These are phyloP conservation scores for Gyromitra esculenta DNA, from an alignment of 2,329 filamentous ascomycete species.

Conservation along the genomic window DNA sequence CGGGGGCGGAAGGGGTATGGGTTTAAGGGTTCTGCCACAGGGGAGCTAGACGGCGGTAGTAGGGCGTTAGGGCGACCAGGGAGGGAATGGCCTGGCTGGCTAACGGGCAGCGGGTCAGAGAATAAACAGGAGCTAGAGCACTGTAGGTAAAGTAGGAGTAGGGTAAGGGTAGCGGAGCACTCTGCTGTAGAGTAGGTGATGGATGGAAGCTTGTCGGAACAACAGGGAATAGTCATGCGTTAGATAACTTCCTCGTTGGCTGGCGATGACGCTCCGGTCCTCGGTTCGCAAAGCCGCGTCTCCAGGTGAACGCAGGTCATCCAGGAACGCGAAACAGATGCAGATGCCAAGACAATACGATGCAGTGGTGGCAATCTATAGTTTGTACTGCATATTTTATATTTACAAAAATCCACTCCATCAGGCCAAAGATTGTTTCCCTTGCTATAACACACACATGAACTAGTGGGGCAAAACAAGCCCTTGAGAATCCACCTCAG, in stretches of 20 bases:
- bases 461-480: background rate
- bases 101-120: background rate
- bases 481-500: conserved; percentile 8
- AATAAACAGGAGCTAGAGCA: too few species aligned
- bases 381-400: background rate
- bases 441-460: background rate
- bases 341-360: background rate
- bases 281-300: background rate
- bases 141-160: too few species aligned
- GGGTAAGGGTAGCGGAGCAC: too few species aligned
- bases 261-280: conserved; percentile 4
- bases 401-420: conserved; percentile 14
- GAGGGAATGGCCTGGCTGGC: background rate
- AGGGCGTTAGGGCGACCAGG: background rate
- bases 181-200: background rate
- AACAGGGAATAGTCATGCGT: conserved; percentile 1
- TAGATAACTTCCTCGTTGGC: background rate
- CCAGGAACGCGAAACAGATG: background rate
- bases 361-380: background rate
- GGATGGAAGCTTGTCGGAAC: background rate
- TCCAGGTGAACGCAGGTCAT: background rate
- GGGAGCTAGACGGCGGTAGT: background rate
- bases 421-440: background rate
- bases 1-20: conserved; percentile 14
- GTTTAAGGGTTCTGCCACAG: conserved; percentile 8